A percentile compares a stretch with the other conserved stretches of the same genome.
Conservation (phyloP, 2,329 filamentous ascomycete genomes). For the Amphichorda felina region DNA sequence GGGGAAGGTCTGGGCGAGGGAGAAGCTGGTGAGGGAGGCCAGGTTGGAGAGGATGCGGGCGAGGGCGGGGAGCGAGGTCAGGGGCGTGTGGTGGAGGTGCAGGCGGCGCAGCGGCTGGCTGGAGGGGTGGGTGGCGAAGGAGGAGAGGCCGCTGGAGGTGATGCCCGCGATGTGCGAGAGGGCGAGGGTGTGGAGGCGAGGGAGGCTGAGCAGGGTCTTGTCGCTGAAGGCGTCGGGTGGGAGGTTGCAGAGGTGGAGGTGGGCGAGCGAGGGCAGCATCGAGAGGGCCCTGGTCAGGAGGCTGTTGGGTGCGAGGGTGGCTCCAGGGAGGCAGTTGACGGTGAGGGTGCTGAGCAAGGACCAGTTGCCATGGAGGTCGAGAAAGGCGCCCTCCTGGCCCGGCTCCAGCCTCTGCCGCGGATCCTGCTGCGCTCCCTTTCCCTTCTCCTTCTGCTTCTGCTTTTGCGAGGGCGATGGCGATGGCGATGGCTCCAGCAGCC, state of each 20-base stretch:
- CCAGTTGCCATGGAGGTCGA: conserved; percentile 43
- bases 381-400: conserved; percentile 28
- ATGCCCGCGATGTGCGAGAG: conserved; percentile 45
- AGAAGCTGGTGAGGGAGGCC: conserved; percentile 32
- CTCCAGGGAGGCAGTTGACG: conserved; percentile 46
- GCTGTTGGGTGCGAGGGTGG: conserved; percentile 37
- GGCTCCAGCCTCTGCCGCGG: conserved; percentile 9
- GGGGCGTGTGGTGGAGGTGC: conserved; percentile 41
- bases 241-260: conserved; percentile 47
- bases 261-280: conserved; percentile 40
- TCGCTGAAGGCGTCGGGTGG: conserved; percentile 46
- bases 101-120: conserved; percentile 34
- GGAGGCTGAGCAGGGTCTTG: conserved; percentile 39
- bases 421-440: neutral
- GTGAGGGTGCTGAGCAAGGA: conserved; percentile 40
- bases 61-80: conserved; percentile 43
- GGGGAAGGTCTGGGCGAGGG: conserved; percentile 40
- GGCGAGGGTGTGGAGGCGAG: conserved; percentile 40
- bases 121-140: conserved; percentile 38
- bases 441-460: conserved; percentile 14
- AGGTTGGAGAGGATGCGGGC: conserved; percentile 49
- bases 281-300: conserved; percentile 38
- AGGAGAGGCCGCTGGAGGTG: conserved; percentile 41
- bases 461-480: conserved; percentile 8
- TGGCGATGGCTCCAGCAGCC: conserved; percentile 37